phyloP scores from a whole-genome alignment of 352 stramenopile genomes.

The Phytophthora syringae region DNA sequence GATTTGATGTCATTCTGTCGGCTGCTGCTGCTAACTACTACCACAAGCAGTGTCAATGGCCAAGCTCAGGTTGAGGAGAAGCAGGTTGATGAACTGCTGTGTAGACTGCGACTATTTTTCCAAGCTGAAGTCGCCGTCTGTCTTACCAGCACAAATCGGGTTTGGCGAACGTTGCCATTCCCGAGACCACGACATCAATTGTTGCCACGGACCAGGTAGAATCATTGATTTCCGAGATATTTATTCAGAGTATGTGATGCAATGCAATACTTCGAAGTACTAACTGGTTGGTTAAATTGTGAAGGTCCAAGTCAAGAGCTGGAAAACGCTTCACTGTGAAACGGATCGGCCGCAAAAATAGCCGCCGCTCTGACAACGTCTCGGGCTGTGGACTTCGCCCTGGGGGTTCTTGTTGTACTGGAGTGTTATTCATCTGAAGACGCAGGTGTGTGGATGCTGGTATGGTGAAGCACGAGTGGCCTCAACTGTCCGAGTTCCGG shows the following conservation, averaged over 20 bases:
- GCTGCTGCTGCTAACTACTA: not conserved
- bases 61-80: not conserved
- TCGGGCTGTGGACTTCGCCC: not conserved
- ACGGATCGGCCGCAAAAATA: too few relatives aligned
- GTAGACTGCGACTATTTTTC: conserved; percentile 8
- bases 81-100: not conserved
- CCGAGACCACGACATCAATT: not conserved
- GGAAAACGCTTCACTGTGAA: too few relatives aligned
- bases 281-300: too few relatives aligned
- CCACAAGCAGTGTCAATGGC: not conserved
- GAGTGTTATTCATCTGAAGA: not conserved
- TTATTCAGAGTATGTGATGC: conserved; percentile 13
- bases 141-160: not conserved
- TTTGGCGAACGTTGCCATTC: not conserved
- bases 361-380: too few relatives aligned
- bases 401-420: conserved; percentile 4
- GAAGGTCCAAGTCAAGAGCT: too few relatives aligned
- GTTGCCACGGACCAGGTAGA: conserved; percentile 14
- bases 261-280: conserved; percentile 1
- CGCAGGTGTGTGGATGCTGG: conserved; percentile 14
- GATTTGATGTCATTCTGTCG: not conserved
- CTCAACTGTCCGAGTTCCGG: conserved; percentile 26
- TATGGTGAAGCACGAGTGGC: conserved; percentile 39
- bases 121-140: conserved; percentile 1
- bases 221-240: conserved; percentile 20